Evolutionary conservation across 73 alveolate species (phyloP).

Genomic region (Uronychia binucleata): DNA sequence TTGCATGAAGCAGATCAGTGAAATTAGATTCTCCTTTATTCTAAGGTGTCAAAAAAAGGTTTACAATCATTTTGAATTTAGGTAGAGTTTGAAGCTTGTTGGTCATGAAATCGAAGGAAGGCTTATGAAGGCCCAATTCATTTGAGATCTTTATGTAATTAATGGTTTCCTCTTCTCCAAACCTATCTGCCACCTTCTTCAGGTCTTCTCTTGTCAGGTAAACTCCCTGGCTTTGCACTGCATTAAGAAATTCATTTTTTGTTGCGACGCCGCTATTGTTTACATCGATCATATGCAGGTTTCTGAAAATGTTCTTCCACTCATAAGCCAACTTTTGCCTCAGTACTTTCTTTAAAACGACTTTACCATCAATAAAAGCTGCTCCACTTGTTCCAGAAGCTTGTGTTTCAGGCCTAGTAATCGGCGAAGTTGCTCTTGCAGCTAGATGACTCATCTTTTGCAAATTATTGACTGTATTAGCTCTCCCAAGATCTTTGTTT

Average conservation of each 20-base stretch:
- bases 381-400: conserved; percentile 25
- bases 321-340: conserved; percentile 52
- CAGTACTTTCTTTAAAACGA: conserved; percentile 26
- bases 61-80: conserved; percentile 8
- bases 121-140: conserved; percentile 52
- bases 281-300: conserved; percentile 26
- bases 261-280: conserved; percentile 38
- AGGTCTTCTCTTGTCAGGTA: conserved; percentile 53
- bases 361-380: conserved; percentile 11
- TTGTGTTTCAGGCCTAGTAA: conserved; percentile 22
- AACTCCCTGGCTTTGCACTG: conserved; percentile 50
- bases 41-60: background rate
- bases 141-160: conserved; percentile 25
- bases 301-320: conserved; percentile 61
- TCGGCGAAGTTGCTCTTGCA: conserved; percentile 7
- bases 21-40: background rate
- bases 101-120: conserved; percentile 42
- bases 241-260: conserved; percentile 33
- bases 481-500: background rate
- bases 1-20: background rate
- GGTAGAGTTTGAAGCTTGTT: background rate
- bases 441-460: conserved; percentile 5
- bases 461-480: background rate
- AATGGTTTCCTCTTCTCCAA: conserved; percentile 23
- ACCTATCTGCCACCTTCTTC: conserved; percentile 11